These are phyloP conservation scores for Tolypocladium ophioglossoides DNA, from an alignment of 2,329 filamentous ascomycete species.

Conservation along the genomic window DNA sequence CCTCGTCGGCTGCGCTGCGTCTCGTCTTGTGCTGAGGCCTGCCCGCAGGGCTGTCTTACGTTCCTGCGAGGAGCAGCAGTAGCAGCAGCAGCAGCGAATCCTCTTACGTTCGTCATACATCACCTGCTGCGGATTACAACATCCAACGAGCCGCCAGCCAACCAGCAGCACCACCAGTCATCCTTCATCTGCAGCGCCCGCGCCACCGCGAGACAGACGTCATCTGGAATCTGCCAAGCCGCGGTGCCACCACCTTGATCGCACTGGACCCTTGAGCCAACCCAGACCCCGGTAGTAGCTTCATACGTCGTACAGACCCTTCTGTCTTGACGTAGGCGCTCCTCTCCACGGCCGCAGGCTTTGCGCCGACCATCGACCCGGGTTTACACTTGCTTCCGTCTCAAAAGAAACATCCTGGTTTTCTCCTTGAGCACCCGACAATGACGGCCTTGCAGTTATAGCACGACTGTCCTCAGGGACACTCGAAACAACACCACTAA, in stretches of 20 bases:
- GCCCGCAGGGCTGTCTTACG: background rate
- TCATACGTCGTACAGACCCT: background rate
- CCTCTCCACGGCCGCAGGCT: background rate
- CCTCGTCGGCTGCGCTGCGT: background rate
- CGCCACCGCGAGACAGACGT: conserved; percentile 10
- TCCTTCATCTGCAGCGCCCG: conserved; percentile 4
- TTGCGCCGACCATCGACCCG: background rate
- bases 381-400: background rate
- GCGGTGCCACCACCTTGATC: conserved; percentile 4
- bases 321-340: background rate
- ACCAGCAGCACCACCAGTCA: background rate
- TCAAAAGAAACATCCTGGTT: background rate
- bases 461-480: conserved; percentile 27
- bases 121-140: background rate
- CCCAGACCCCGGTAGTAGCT: background rate
- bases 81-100: background rate
- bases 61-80: background rate
- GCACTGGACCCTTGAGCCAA: background rate
- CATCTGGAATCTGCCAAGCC: conserved; percentile 13
- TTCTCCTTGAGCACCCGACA: conserved; percentile 13
- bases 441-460: conserved; percentile 26
- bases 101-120: background rate
- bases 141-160: background rate
- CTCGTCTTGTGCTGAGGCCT: conserved; percentile 1
- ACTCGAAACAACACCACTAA: conserved; percentile 8